Evolutionary conservation across 495 filamentous ascomycete genomes (phyloP), one percentile per base, ranked within the genome.

Genomic region (Talaromyces wortmannii): DNA sequence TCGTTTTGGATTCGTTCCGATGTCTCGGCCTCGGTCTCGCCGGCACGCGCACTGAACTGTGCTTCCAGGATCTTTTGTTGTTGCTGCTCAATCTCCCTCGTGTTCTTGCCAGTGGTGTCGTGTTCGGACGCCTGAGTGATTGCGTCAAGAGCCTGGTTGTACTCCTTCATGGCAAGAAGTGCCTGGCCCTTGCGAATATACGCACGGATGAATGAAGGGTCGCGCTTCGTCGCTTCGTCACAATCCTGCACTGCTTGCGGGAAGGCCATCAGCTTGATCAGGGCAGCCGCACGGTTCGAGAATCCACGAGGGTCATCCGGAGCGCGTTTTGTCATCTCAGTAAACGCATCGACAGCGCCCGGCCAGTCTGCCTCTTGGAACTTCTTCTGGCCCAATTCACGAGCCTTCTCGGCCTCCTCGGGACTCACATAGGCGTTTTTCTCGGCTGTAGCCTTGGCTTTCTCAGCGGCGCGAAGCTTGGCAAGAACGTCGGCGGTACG

Each of bases 291-390:
- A 63, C 95, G 91, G 78, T 99, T 99, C 67, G 87, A 90, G 77
- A 92, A 99, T 18, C 95, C 94, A 57, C 94, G 87, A 31, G 95
- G 88, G 67, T 99, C 94, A 2, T 92, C 80, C 15, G 94, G 94
- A 0, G 89, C 84, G 50, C 94, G 92, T 80, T 97, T 97, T 67
- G 86, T 87, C 94, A 97, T 97, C 80, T 99, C 94, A 2, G 77
- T 83, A 75, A 97, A 99, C 3, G 95, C 92, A 44, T 89, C 91
- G 18, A 99, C 92, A 30, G 94, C 94, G 43, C 81, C 95, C 29
- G 92, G 92, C 91, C 92, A 97, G 76, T 99, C 91, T 15, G 84
- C 84, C 58, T 91, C 90, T 77, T 97, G 96, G 82, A 97, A 99
- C 70, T 92, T 94, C 66, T 87, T 78, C 70, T 96, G 96, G 36